phyloP scores from a whole-genome alignment of 2,329 filamentous ascomycete genomes.

The Trichoderma simmonsii region DNA sequence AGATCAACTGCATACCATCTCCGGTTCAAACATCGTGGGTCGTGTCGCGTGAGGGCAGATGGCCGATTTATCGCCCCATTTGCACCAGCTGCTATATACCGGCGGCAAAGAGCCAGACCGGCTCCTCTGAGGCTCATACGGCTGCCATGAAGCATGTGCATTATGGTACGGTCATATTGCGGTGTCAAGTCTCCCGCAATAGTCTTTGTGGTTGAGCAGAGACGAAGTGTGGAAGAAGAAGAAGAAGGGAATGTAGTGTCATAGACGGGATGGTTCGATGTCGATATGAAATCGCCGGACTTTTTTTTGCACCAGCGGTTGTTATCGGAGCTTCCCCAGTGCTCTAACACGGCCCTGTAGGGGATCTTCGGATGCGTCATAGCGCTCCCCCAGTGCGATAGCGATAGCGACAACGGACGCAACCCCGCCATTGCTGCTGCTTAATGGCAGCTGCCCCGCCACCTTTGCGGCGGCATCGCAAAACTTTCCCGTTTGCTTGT shows the following conservation, averaged over 20 bases:
- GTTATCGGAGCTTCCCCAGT: not conserved
- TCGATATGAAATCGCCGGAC: not conserved
- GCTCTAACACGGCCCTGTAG: not conserved
- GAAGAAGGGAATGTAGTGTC: not conserved
- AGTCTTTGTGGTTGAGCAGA: not conserved
- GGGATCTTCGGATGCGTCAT: conserved; percentile 5
- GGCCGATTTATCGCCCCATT: conserved; percentile 4
- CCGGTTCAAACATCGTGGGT: conserved; percentile 18
- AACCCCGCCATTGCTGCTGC: conserved; percentile 10
- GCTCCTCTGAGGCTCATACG: conserved; percentile 24
- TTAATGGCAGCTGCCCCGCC: conserved; percentile 8
- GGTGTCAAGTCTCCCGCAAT: not conserved
- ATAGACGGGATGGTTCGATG: conserved; percentile 2
- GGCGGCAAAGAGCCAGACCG: conserved; percentile 13
- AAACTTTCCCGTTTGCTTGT: not conserved
- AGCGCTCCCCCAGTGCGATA: not conserved
- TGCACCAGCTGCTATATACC: not conserved
- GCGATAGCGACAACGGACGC: conserved; percentile 18
- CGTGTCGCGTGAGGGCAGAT: conserved; percentile 7
- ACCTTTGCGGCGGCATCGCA: conserved; percentile 7
- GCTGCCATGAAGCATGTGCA: conserved; percentile 31
- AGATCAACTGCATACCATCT: conserved; percentile 47
- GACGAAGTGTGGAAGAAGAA: not conserved
- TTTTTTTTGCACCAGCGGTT: not conserved
- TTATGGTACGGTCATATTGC: conserved; percentile 26